phyloP scores from a whole-genome alignment of 148 eudicot species.

The Dysphania ambrosioides region DNA sequence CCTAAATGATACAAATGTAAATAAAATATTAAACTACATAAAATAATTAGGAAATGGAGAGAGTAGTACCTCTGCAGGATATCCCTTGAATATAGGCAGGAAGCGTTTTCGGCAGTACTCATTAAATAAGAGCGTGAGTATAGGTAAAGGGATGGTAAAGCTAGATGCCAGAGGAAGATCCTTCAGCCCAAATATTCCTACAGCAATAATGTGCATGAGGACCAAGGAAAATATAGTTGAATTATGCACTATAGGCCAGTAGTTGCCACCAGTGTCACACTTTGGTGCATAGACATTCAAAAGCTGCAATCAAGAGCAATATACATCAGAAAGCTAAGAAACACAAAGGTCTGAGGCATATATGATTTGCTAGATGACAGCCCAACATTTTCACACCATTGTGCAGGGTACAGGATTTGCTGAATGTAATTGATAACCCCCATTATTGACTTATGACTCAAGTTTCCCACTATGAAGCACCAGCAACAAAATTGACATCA shows the following conservation, averaged over 20 bases:
- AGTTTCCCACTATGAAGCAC: not conserved
- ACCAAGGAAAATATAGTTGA: constrained; percentile 71
- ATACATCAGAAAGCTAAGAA: constrained; percentile 6
- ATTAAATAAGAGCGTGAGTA: constrained; percentile 77
- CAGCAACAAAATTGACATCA: not conserved
- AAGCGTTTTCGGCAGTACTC: constrained; percentile 74
- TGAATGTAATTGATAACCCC: not conserved
- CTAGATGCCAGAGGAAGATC: constrained; percentile 68
- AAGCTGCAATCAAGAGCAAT: constrained; percentile 50
- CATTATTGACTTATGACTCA: not conserved
- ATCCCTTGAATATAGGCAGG: constrained; percentile 64
- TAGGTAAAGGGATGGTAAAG: constrained; percentile 64
- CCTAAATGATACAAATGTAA: not conserved
- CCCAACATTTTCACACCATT: not conserved
- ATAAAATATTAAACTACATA: not conserved
- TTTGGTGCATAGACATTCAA: constrained; percentile 74
- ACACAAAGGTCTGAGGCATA: not conserved
- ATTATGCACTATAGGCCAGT: constrained; percentile 80
- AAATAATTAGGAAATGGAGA: not conserved
- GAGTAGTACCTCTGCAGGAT: constrained; percentile 73
- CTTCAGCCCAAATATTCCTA: constrained; percentile 81
- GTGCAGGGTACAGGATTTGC: no score
- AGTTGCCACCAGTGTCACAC: constrained; percentile 72
- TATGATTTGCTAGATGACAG: not conserved
- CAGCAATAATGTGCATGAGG: constrained; percentile 83